Percentiles rank a stretch among this genome's conserved stretches.
Evolutionary conservation across 257 asterid species (phyloP).

Genomic region (Jacaranda mimosifolia): DNA sequence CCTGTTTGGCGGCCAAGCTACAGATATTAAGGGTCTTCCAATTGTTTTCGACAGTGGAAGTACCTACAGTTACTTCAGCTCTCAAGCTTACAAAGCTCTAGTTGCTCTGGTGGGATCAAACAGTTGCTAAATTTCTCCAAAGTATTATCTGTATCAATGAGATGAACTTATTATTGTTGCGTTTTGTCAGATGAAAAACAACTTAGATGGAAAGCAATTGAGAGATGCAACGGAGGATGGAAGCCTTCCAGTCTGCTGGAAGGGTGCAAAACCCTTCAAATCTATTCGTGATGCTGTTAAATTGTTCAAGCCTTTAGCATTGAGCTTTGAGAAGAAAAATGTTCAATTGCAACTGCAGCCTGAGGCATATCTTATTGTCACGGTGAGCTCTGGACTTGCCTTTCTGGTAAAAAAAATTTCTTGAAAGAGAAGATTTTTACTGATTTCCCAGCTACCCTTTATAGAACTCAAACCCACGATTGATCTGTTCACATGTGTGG

Average conservation of each 20-base stretch:
- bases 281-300: slow-evolving; percentile 56
- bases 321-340: slow-evolving; percentile 64
- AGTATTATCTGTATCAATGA: slow-evolving; percentile 4
- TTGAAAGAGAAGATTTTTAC: too few relatives aligned
- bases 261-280: slow-evolving; percentile 71
- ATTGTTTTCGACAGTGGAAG: slow-evolving; percentile 77
- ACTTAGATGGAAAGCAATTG: slow-evolving; percentile 47
- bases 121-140: neutral
- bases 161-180: neutral
- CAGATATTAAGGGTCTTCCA: slow-evolving; percentile 56
- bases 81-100: slow-evolving; percentile 55
- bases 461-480: too few relatives aligned
- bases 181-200: slow-evolving; percentile 56
- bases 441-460: too few relatives aligned
- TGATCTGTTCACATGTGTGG: too few relatives aligned
- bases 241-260: slow-evolving; percentile 91
- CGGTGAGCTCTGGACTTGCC: slow-evolving; percentile 52
- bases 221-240: slow-evolving; percentile 63
- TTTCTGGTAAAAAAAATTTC: neutral
- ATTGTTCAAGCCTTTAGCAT: slow-evolving; percentile 72
- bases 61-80: slow-evolving; percentile 69
- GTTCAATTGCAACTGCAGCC: slow-evolving; percentile 72
- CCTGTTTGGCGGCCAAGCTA: slow-evolving; percentile 53
- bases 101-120: slow-evolving; percentile 51
- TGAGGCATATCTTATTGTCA: slow-evolving; percentile 74